These are phyloP conservation scores for Claviceps cyperi DNA, from an alignment of 2,329 filamentous ascomycete species.

Conservation along the genomic window DNA sequence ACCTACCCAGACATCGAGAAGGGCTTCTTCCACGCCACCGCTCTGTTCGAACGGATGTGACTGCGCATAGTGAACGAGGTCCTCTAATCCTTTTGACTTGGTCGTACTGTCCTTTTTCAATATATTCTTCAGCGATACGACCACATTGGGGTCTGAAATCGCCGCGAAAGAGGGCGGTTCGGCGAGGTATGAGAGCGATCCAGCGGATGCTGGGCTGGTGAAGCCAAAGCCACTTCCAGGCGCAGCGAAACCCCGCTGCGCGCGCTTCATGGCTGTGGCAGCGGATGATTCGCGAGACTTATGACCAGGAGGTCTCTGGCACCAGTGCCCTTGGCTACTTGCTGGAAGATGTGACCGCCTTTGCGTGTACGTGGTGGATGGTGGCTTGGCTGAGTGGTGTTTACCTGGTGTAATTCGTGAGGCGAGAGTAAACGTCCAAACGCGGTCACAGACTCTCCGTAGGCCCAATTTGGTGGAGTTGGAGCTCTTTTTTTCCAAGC, in stretches of 20 bases:
- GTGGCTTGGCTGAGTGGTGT: neutral
- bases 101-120: slow-evolving; percentile 88
- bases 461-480: neutral
- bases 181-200: slow-evolving; percentile 66
- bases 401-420: neutral
- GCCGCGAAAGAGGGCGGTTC: slow-evolving; percentile 69
- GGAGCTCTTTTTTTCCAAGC: neutral
- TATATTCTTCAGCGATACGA: slow-evolving; percentile 86
- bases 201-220: slow-evolving; percentile 25
- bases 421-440: neutral
- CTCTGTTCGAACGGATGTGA: slow-evolving; percentile 36
- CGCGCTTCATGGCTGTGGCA: slow-evolving; percentile 5
- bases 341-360: neutral
- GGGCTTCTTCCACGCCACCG: slow-evolving; percentile 58
- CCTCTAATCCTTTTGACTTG: slow-evolving; percentile 79
- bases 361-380: neutral
- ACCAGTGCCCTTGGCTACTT: neutral
- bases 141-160: slow-evolving; percentile 66
- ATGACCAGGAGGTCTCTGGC: neutral
- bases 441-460: neutral
- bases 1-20: slow-evolving; percentile 77
- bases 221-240: slow-evolving; percentile 14
- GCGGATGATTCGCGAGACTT: neutral
- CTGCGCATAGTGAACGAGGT: slow-evolving; percentile 53
- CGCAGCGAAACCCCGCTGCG: slow-evolving; percentile 5